Base-by-base conservation (phyloP, 345 rosid species). In the Physaria fendleri region DNA sequence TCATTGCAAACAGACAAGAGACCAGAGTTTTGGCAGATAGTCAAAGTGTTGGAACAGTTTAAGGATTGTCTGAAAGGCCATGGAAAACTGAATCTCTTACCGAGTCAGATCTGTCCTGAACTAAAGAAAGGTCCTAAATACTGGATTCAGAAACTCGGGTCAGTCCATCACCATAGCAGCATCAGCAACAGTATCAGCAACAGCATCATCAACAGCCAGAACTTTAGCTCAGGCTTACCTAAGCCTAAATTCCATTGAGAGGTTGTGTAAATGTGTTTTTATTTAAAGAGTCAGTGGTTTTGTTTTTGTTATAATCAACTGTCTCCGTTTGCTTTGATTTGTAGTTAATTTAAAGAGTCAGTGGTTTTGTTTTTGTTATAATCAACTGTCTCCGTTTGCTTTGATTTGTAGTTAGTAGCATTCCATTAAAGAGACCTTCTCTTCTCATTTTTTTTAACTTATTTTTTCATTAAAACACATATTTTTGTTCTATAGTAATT, bases 1-100 rank as follows among this genome's bases (percentile, higher is more conserved):
- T 73, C 85, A 13, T 24, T 66, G 73, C 79, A 84, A 6, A 76
- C 91, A 3, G 89, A 82, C 22, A 84, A 79, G 76, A 80, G 97
- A 78, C 97, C 94, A 0, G 97, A 89, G 27, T 89, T 85, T 68
- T 72, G 84, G 79, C 97, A 84, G 72, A 66, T 84, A 18, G 85
- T 89, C 17, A 86, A 81, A 69, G 81, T 86, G 18, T 54, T 89
- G 43, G 95, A 89, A 78, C 79, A 86, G 60, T 89, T 89, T 39
- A 64, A 78, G 5, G 49, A 75, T 41, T 85, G 87, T 1, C 66
- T 71, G 29, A 72, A 73, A 22, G 56, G 3, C 10, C 74, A 83
- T 24, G 91, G 94, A 24, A 83, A 66, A 2, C 69, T 88, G 47
- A 72, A 35, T 56, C 77, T 83, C 28, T 74, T 54, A 41, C 78